Conservation (phyloP, 441 rosid genomes). For the Croton laevigatus region DNA sequence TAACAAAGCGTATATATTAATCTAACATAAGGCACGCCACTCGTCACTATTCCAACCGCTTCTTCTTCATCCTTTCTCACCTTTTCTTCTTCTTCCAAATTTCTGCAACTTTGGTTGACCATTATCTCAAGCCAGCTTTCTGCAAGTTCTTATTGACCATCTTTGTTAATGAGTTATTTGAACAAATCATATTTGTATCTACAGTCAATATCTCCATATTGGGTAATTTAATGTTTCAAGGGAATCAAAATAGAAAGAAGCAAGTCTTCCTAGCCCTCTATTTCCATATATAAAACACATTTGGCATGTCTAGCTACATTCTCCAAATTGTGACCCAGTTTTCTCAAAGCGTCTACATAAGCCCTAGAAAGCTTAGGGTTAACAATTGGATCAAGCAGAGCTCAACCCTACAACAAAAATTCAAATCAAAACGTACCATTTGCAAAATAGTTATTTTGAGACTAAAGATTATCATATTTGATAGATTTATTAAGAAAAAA, state of each 20-base stretch:
- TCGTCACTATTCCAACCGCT: too few relatives aligned
- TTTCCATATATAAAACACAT: slow-evolving; percentile 44
- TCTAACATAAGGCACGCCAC: too few relatives aligned
- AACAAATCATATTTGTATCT: slow-evolving; percentile 47
- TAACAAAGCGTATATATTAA: too few relatives aligned
- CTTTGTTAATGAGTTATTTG: slow-evolving; percentile 41
- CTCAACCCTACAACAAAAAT: slow-evolving; percentile 38
- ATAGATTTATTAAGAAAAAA: too few relatives aligned
- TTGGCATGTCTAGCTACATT: slow-evolving; percentile 38
- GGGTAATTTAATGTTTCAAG: slow-evolving; percentile 64
- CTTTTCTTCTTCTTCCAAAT: too few relatives aligned
- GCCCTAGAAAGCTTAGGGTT: slow-evolving; percentile 42
- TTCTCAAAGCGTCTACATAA: slow-evolving; percentile 44
- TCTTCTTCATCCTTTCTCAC: too few relatives aligned
- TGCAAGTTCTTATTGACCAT: slow-evolving; percentile 51
- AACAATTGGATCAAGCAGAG: slow-evolving; percentile 44
- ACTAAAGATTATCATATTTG: too few relatives aligned
- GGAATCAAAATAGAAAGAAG: slow-evolving; percentile 62
- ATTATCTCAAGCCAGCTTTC: slow-evolving; percentile 51
- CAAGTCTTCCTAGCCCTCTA: slow-evolving; percentile 59
- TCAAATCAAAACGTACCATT: too few relatives aligned
- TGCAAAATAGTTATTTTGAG: too few relatives aligned
- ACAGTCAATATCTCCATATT: slow-evolving; percentile 55
- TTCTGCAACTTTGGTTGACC: too few relatives aligned
- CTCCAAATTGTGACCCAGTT: slow-evolving; percentile 39